Conservation (phyloP, 1,139 yeast genomes). For the Pichia inconspicua region DNA sequence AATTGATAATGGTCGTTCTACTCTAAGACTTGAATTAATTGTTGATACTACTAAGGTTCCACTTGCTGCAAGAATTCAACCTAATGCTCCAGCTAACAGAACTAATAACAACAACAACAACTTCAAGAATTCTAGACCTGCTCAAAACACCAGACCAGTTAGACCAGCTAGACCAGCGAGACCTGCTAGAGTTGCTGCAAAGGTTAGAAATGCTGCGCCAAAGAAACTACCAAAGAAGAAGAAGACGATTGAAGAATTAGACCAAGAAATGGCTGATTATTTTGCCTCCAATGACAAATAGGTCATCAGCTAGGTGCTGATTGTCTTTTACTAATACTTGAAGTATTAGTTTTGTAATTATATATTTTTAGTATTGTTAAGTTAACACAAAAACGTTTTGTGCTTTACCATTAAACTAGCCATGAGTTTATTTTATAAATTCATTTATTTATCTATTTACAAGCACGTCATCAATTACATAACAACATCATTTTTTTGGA, state of each 20-base stretch:
- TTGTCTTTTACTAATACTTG: neutral
- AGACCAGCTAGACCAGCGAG: neutral
- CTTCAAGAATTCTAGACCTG: slow-evolving; percentile 1
- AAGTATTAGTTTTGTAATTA: neutral
- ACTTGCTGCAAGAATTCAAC: slow-evolving; percentile 60
- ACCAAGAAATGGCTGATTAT: slow-evolving; percentile 80
- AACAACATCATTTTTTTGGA: neutral
- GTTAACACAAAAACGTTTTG: neutral
- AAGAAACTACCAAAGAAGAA: slow-evolving; percentile 36
- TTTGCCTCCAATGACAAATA: slow-evolving; percentile 23
- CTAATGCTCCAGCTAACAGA: slow-evolving; percentile 26
- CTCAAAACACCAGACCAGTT: slow-evolving; percentile 7
- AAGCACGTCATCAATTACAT: neutral
- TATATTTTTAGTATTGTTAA: no score
- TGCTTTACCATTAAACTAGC: neutral
- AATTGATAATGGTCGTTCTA: slow-evolving; percentile 78
- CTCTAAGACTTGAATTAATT: slow-evolving; percentile 75
- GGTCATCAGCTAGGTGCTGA: neutral
- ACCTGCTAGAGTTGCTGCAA: slow-evolving; percentile 2
- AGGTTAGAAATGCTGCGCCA: slow-evolving; percentile 23
- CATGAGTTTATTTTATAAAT: no score
- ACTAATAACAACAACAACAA: neutral
- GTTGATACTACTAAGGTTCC: slow-evolving; percentile 81
- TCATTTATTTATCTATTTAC: neutral
- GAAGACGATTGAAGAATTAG: slow-evolving; percentile 84